Percentiles rank a stretch among this genome's conserved stretches.
These are phyloP conservation scores for Tardiomyces digboiensis DNA, from an alignment of 1,139 yeast genomes.

Conservation along the genomic window DNA sequence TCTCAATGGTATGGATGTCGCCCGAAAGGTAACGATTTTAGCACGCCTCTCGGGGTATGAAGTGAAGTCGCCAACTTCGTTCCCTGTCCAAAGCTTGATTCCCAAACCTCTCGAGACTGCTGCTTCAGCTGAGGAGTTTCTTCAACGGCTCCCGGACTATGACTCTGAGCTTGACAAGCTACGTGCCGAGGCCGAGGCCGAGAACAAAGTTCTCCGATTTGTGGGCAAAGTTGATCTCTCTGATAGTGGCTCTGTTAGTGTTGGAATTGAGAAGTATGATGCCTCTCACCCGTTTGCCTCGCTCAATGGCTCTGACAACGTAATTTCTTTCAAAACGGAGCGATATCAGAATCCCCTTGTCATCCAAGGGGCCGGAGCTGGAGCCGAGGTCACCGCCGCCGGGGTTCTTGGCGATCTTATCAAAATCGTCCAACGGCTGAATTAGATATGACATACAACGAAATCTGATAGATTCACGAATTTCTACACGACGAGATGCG, in stretches of 20 bases:
- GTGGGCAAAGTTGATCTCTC: conserved; percentile 85
- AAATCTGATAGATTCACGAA: not conserved
- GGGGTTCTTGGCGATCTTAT: conserved; percentile 94
- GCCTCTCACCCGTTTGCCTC: conserved; percentile 93
- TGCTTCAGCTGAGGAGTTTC: conserved; percentile 63
- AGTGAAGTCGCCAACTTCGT: conserved; percentile 88
- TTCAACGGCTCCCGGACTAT: conserved; percentile 70
- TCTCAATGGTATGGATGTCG: conserved; percentile 94
- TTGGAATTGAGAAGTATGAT: conserved; percentile 74
- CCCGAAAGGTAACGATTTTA: conserved; percentile 92
- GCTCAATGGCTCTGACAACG: conserved; percentile 92
- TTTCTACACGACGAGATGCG: not conserved
- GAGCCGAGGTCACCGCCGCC: conserved; percentile 97
- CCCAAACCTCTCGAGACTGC: conserved; percentile 79
- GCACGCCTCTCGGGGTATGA: conserved; percentile 86
- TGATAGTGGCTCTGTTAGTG: conserved; percentile 48
- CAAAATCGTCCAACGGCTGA: conserved; percentile 82
- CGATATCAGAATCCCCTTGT: conserved; percentile 91
- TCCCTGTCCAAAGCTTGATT: conserved; percentile 89
- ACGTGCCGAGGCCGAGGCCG: conserved; percentile 72
- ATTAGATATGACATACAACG: conserved; percentile 12
- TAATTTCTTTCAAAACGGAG: conserved; percentile 80
- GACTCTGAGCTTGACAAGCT: conserved; percentile 71
- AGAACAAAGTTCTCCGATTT: conserved; percentile 82
- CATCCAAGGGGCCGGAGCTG: conserved; percentile 98